Evolutionary conservation across 805 yeast species (phyloP).

Genomic region (Pichia gijzeniarum): DNA sequence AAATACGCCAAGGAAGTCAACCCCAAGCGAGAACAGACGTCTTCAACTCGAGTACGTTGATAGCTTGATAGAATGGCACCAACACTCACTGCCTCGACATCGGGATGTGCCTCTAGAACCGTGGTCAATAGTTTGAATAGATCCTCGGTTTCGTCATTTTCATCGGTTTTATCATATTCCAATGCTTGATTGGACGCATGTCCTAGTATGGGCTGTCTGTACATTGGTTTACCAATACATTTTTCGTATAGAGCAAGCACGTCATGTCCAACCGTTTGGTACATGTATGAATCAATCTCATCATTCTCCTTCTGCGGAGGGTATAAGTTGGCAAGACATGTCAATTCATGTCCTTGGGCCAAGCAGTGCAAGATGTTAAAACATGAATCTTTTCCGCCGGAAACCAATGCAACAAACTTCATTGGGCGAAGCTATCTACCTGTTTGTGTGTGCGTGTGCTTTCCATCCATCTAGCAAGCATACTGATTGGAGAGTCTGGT

Average conservation of each 20-base stretch:
- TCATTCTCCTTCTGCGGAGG: constrained; percentile 46
- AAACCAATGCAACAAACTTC: constrained; percentile 88
- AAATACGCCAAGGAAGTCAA: constrained; percentile 66
- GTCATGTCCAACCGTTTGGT: constrained; percentile 94
- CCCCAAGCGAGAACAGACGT: constrained; percentile 72
- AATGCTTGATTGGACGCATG: constrained; percentile 54
- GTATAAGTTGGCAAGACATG: constrained; percentile 77
- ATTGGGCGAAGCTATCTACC: too few species aligned
- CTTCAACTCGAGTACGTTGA: constrained; percentile 89
- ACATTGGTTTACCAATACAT: constrained; percentile 77
- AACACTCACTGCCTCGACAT: constrained; percentile 78
- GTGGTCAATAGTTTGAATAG: constrained; percentile 45
- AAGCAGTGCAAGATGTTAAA: constrained; percentile 82
- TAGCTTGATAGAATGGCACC: constrained; percentile 97
- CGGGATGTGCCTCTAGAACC: constrained; percentile 55
- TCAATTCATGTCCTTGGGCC: constrained; percentile 77
- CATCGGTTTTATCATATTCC: constrained; percentile 57
- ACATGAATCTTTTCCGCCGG: constrained; percentile 97
- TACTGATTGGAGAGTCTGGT: too few species aligned
- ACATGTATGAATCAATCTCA: constrained; percentile 94
- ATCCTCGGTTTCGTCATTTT: constrained; percentile 85
- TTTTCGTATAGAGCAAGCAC: constrained; percentile 57
- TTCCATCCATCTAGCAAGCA: too few species aligned
- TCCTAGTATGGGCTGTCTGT: constrained; percentile 60
- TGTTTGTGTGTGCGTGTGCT: too few species aligned